These are phyloP conservation scores for Wickerhamiella dianesei DNA, from an alignment of 805 yeast genomes.

Conservation along the genomic window DNA sequence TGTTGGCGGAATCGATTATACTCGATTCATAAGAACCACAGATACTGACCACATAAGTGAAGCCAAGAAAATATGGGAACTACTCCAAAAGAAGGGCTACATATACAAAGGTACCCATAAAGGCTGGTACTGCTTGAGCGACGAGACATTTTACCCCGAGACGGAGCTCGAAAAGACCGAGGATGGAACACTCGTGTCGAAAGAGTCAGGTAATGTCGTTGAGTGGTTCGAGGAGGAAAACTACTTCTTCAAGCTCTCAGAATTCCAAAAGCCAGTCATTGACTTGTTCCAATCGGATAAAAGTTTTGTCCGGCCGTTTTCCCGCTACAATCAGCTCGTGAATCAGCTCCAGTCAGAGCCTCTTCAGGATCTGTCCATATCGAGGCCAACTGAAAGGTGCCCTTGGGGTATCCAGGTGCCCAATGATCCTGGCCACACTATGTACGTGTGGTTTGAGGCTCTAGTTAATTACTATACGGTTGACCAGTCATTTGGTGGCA, in stretches of 20 bases:
- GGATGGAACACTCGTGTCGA: conserved; percentile 25
- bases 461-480: conserved; percentile 65
- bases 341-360: conserved; percentile 36
- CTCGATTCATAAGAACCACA: conserved; percentile 82
- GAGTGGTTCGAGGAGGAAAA: conserved; percentile 64
- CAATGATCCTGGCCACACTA: conserved; percentile 54
- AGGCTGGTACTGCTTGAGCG: conserved; percentile 93
- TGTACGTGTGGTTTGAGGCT: conserved; percentile 97
- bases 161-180: conserved; percentile 41
- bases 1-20: conserved; percentile 43
- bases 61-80: conserved; percentile 58
- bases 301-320: conserved; percentile 50
- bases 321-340: conserved; percentile 41
- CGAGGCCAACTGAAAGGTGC: conserved; percentile 66
- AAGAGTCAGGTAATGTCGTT: conserved; percentile 68
- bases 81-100: conserved; percentile 42
- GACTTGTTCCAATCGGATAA: conserved; percentile 36
- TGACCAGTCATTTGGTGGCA: conserved; percentile 12
- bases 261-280: conserved; percentile 44
- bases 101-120: conserved; percentile 73
- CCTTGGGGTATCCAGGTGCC: conserved; percentile 91
- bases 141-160: conserved; percentile 87
- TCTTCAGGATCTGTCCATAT: conserved; percentile 65
- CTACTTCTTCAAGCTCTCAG: conserved; percentile 66
- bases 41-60: conserved; percentile 61